Percentiles rank a stretch among this genome's conserved stretches.
These are phyloP conservation scores for Mercurialis annua DNA, from an alignment of 345 rosid species.

Conservation along the genomic window DNA sequence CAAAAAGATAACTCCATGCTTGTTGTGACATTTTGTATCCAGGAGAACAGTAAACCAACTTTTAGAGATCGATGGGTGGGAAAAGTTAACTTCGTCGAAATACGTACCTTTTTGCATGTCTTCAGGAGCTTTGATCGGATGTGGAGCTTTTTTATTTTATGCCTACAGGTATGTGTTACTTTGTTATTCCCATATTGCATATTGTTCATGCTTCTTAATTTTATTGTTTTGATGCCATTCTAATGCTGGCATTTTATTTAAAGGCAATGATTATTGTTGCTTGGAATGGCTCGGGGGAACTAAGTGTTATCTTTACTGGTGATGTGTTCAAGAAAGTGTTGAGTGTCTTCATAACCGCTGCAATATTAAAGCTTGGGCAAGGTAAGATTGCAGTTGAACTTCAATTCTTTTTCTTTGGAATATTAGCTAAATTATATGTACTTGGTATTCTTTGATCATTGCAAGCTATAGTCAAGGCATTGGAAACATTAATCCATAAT, in stretches of 20 bases:
- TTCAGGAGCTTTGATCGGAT: constrained; percentile 99
- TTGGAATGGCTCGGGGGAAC: constrained; percentile 79
- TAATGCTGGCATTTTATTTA: constrained; percentile 27
- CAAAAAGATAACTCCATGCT: neutral
- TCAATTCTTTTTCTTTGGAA: neutral
- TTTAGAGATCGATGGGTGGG: constrained; percentile 78
- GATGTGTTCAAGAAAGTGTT: constrained; percentile 76
- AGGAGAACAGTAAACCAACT: constrained; percentile 66
- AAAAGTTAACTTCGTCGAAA: constrained; percentile 96
- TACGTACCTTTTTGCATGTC: constrained; percentile 94
- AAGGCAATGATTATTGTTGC: constrained; percentile 96
- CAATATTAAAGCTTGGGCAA: constrained; percentile 94
- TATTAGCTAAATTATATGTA: neutral
- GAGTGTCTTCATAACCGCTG: constrained; percentile 94
- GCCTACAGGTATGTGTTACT: constrained; percentile 78
- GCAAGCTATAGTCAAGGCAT: neutral
- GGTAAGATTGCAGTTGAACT: constrained; percentile 40
- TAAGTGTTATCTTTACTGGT: constrained; percentile 44
- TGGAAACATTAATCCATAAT: neutral
- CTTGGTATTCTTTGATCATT: neutral
- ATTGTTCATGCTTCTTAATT: constrained; percentile 11
- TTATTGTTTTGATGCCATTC: constrained; percentile 14
- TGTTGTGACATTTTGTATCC: constrained; percentile 20
- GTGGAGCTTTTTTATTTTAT: constrained; percentile 95
- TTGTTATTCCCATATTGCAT: constrained; percentile 1